A percentile compares a stretch with the other conserved stretches of the same genome.
These are phyloP conservation scores for Sodiomyces alkalinus DNA, from an alignment of 2,329 filamentous ascomycete genomes.

Conservation along the genomic window DNA sequence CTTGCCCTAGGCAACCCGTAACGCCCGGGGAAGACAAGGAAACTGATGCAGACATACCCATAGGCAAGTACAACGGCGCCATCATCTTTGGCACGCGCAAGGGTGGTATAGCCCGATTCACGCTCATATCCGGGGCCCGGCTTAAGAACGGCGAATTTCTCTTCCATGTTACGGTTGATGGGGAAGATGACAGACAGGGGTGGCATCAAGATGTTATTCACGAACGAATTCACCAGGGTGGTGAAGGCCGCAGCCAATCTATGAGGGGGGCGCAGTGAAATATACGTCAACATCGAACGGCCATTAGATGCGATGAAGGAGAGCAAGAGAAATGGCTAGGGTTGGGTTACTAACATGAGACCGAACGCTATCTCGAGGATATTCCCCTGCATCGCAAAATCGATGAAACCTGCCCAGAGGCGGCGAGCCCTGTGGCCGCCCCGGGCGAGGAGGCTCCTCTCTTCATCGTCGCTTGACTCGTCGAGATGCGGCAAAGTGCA, in stretches of 20 bases:
- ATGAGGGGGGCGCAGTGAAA: conserved; percentile 1
- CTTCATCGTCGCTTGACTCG: conserved; percentile 13
- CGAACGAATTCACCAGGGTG: conserved; percentile 54
- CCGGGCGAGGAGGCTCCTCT: conserved; percentile 28
- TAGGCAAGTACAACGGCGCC: conserved; percentile 60
- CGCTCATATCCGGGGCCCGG: conserved; percentile 37
- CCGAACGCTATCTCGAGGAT: conserved; percentile 64
- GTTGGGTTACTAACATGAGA: conserved; percentile 44
- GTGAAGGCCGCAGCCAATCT: conserved; percentile 59
- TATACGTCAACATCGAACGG: conserved; percentile 1
- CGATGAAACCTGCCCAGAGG: conserved; percentile 48
- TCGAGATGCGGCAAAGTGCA: conserved; percentile 13
- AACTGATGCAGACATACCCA: conserved; percentile 28
- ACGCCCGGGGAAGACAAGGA: background rate
- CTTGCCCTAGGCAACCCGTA: too few species aligned
- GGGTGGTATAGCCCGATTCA: conserved; percentile 50
- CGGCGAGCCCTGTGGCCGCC: conserved; percentile 31
- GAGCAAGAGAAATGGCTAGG: too few species aligned
- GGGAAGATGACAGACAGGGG: conserved; percentile 54
- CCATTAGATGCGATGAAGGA: too few species aligned
- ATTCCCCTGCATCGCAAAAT: conserved; percentile 61
- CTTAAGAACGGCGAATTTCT: conserved; percentile 55
- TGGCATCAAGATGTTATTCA: conserved; percentile 55
- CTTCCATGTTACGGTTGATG: conserved; percentile 54
- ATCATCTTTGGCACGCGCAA: conserved; percentile 52